Evolutionary conservation across 108 stramenopile genomes (phyloP).

Genomic region (Parmales sp.): DNA sequence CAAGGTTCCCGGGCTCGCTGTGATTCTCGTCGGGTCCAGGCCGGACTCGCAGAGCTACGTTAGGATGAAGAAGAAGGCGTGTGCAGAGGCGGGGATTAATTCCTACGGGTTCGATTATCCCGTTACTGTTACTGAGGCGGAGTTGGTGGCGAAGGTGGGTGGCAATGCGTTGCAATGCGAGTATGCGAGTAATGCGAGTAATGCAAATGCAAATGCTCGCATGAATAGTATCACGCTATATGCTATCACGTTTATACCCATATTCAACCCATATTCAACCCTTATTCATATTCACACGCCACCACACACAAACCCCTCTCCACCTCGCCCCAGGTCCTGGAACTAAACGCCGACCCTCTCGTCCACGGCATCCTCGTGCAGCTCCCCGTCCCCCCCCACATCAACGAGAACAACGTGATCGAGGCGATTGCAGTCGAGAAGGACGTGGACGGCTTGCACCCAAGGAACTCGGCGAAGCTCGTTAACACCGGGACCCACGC

Average conservation of each 20-base stretch:
- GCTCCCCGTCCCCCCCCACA: constrained; percentile 81
- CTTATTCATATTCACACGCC: too few species aligned
- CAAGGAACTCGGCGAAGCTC: constrained; percentile 73
- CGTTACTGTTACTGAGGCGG: constrained; percentile 65
- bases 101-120: constrained; percentile 71
- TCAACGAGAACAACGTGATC: constrained; percentile 69
- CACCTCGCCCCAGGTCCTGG: constrained; percentile 20
- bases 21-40: constrained; percentile 80
- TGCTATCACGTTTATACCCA: neutral
- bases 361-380: constrained; percentile 97
- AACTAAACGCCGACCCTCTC: constrained; percentile 58
- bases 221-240: neutral
- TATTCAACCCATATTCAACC: neutral
- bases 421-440: constrained; percentile 48
- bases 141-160: constrained; percentile 43
- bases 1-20: constrained; percentile 74
- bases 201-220: neutral
- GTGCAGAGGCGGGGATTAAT: constrained; percentile 65
- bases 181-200: too few species aligned
- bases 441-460: constrained; percentile 95
- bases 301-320: neutral
- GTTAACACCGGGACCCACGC: constrained; percentile 43
- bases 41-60: constrained; percentile 92
- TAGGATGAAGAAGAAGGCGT: constrained; percentile 95
- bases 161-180: too few species aligned